Percentiles rank a stretch among this genome's conserved stretches.
Evolutionary conservation across 495 filamentous ascomycete species (phyloP).

Genomic region (Neurospora intermedia): DNA sequence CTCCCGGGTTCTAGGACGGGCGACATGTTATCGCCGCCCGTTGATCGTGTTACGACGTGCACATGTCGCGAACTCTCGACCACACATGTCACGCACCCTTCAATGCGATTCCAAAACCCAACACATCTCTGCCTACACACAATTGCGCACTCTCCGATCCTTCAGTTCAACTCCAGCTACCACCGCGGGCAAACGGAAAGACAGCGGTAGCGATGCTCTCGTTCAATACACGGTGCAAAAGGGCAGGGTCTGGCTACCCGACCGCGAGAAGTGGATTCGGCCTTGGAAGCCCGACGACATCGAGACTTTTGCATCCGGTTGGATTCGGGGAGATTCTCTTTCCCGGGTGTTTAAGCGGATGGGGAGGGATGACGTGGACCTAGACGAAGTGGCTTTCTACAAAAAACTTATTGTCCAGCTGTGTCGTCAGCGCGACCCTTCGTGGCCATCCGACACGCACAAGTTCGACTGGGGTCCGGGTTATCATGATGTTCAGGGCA

Average conservation of each 20-base stretch:
- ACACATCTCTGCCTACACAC: background rate
- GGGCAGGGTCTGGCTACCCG: background rate
- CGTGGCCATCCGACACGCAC: background rate
- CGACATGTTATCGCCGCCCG: background rate
- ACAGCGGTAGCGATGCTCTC: background rate
- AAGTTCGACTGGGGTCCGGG: background rate
- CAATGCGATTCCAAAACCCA: background rate
- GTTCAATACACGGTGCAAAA: background rate
- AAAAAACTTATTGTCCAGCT: background rate
- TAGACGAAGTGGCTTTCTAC: background rate
- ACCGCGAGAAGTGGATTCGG: background rate
- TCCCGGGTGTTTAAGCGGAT: background rate
- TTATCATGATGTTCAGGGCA: background rate
- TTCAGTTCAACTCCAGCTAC: background rate
- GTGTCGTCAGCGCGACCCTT: background rate
- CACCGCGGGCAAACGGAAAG: background rate
- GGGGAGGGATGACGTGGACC: background rate
- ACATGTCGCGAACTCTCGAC: background rate
- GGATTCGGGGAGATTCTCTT: background rate
- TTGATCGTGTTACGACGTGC: background rate
- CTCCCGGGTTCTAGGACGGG: background rate
- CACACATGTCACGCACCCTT: background rate
- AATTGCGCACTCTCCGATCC: background rate
- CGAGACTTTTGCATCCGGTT: background rate
- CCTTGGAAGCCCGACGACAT: background rate